Base-by-base conservation (phyloP, 225 moss, liverwort and hornwort species). In the Marchantia polymorpha region DNA sequence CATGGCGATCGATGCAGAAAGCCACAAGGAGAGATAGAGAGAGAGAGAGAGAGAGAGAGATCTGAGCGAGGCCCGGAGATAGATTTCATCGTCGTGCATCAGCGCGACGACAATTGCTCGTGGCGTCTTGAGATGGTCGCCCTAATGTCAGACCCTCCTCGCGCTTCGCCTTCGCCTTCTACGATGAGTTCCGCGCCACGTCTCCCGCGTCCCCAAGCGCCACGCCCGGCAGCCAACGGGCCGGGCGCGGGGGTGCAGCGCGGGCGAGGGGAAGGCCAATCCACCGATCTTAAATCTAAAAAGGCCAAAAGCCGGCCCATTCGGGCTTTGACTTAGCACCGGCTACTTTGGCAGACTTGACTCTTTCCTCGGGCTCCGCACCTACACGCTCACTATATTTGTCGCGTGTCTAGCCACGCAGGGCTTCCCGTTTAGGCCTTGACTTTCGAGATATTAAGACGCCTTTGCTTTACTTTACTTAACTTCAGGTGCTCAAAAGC, bases 241-340 rank as follows among this genome's bases (percentile, higher is more conserved):
- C n/a, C n/a, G n/a, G n/a, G n/a, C n/a, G 8, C 25, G 10, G 25
- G 7, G 20, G 65, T 2, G 39, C 39, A 39, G 39, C 39, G 2
- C 8, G 39, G 39, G 68, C 68, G 39, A 68, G 68, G n/a, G n/a
- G n/a, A n/a, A n/a, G n/a, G n/a, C n/a, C n/a, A n/a, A 68, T 68
- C 2, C 27, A 46, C 22, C 46, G 68, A 68, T 66, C 68, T 12
- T 3, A 68, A 68, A 39, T 31, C 7, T 68, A 15, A 30, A 68
- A 46, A 68, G 68, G 17, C 39, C 31, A 68, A 68, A 68, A 68
- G 68, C 68, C 68, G 68, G 39, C 39, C 31, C 30, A 17, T 68
- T 68, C 31, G 68, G 31, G 14, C 31, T 68, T 68, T 68, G 68
- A 68, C 68, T 68, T 46, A 68, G 31, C 3, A 68, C 68, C 46